phyloP scores from a whole-genome alignment of 2,329 filamentous ascomycete species.

The Fusarium nisikadoi region DNA sequence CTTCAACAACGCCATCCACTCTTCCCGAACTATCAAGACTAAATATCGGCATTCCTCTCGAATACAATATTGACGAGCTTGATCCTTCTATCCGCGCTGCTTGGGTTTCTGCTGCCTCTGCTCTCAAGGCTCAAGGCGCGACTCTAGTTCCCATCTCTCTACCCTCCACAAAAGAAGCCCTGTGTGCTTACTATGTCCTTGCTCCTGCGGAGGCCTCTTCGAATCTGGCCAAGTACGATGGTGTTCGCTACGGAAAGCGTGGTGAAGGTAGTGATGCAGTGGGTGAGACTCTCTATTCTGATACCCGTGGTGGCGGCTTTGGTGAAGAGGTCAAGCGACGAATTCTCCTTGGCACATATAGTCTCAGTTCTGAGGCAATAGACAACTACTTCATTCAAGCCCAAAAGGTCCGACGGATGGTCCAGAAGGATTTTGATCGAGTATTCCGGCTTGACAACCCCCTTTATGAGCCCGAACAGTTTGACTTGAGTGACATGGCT shows the following conservation, averaged over 20 bases:
- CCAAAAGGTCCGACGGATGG: conserved; percentile 84
- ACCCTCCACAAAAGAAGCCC: conserved; percentile 83
- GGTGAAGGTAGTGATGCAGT: conserved; percentile 62
- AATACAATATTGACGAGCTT: conserved; percentile 91
- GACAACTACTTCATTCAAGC: conserved; percentile 98
- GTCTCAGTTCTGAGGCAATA: conserved; percentile 87
- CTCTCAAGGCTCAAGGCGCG: conserved; percentile 73
- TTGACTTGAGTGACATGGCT: conserved; percentile 70
- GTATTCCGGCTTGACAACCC: conserved; percentile 79
- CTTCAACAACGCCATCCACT: conserved; percentile 40
- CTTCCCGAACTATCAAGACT: conserved; percentile 49
- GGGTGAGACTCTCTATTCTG: conserved; percentile 77
- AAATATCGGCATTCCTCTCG: conserved; percentile 69
- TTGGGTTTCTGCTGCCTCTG: conserved; percentile 72
- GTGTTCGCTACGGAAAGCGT: conserved; percentile 85
- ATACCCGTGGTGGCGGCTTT: conserved; percentile 78
- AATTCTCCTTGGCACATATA: conserved; percentile 90
- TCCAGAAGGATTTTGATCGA: conserved; percentile 86
- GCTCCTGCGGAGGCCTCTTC: conserved; percentile 95
- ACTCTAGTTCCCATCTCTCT: conserved; percentile 80
- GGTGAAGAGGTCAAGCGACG: conserved; percentile 87
- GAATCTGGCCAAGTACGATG: conserved; percentile 96
- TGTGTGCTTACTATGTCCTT: conserved; percentile 94
- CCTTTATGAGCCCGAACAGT: conserved; percentile 64
- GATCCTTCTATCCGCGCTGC: conserved; percentile 73